phyloP scores from a whole-genome alignment of 2,329 filamentous ascomycete species.

The Fusarium drepaniforme region DNA sequence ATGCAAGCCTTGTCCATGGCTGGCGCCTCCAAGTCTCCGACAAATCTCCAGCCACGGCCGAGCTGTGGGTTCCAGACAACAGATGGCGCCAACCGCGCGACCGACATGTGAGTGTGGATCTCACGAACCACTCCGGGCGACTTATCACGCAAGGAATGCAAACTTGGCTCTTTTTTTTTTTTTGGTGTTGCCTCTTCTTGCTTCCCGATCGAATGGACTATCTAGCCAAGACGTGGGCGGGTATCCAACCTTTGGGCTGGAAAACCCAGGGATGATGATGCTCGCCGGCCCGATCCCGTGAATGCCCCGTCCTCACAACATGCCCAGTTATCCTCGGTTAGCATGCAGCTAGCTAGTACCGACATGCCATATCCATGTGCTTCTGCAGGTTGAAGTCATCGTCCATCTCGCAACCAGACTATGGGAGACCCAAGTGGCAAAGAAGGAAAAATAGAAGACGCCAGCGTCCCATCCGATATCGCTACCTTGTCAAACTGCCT shows the following conservation, averaged over 20 bases:
- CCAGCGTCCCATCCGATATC: conserved; percentile 24
- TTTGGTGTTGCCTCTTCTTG: background rate
- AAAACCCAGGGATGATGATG: conserved; percentile 6
- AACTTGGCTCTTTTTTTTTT: conserved; percentile 4
- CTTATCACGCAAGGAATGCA: conserved; percentile 28
- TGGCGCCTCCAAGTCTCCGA: conserved; percentile 23
- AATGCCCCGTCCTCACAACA: conserved; percentile 25
- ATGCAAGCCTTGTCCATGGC: conserved; percentile 18
- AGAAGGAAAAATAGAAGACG: conserved; percentile 4
- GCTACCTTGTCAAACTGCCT: conserved; percentile 1
- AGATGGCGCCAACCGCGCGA: conserved; percentile 1
- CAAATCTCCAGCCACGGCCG: conserved; percentile 36
- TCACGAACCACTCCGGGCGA: conserved; percentile 20
- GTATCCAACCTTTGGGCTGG: conserved; percentile 4
- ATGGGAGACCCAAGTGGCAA: conserved; percentile 6
- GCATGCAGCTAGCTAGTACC: conserved; percentile 15
- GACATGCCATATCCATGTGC: conserved; percentile 22
- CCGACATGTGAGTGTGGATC: conserved; percentile 34
- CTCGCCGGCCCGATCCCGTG: conserved; percentile 29
- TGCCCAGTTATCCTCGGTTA: conserved; percentile 38
- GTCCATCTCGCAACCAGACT: conserved; percentile 9
- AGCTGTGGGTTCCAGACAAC: conserved; percentile 19
- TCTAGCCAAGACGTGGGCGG: conserved; percentile 19
- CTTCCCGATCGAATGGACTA: conserved; percentile 24
- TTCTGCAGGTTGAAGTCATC: conserved; percentile 19